Percentiles rank a stretch among this genome's conserved stretches.
Conservation (phyloP, 2,329 filamentous ascomycete species). For the Graphium sp. region DNA sequence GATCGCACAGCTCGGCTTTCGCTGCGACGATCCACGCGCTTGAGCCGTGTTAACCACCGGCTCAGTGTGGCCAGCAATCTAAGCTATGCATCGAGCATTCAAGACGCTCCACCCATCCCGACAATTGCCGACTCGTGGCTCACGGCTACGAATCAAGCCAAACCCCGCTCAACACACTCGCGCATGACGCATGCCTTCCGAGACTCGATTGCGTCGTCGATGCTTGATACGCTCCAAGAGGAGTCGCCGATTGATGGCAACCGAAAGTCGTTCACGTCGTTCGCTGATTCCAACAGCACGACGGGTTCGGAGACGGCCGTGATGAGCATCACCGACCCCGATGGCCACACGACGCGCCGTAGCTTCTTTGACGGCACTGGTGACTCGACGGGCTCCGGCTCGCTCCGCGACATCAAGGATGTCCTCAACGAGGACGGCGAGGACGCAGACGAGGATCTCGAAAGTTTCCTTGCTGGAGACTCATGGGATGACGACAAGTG, state of each 20-base stretch:
- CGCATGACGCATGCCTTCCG: constrained; percentile 37
- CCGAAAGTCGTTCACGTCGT: constrained; percentile 90
- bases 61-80: constrained; percentile 87
- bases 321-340: constrained; percentile 60
- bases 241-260: constrained; percentile 77
- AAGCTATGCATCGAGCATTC: constrained; percentile 81
- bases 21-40: constrained; percentile 71
- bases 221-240: constrained; percentile 80
- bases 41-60: constrained; percentile 85
- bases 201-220: constrained; percentile 77
- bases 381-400: constrained; percentile 49
- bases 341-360: constrained; percentile 47
- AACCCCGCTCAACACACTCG: constrained; percentile 23
- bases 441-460: constrained; percentile 75
- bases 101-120: constrained; percentile 86
- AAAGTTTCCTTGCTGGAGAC: constrained; percentile 79
- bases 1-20: constrained; percentile 90
- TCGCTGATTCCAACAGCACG: constrained; percentile 56
- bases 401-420: constrained; percentile 69
- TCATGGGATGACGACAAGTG: constrained; percentile 96
- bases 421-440: constrained; percentile 83
- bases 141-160: constrained; percentile 25
- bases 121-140: constrained; percentile 93
- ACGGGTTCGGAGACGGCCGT: constrained; percentile 50
- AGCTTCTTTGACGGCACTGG: constrained; percentile 77